These are phyloP conservation scores for Torulaspora microellipsoides DNA, from an alignment of 805 yeast genomes.

Conservation along the genomic window DNA sequence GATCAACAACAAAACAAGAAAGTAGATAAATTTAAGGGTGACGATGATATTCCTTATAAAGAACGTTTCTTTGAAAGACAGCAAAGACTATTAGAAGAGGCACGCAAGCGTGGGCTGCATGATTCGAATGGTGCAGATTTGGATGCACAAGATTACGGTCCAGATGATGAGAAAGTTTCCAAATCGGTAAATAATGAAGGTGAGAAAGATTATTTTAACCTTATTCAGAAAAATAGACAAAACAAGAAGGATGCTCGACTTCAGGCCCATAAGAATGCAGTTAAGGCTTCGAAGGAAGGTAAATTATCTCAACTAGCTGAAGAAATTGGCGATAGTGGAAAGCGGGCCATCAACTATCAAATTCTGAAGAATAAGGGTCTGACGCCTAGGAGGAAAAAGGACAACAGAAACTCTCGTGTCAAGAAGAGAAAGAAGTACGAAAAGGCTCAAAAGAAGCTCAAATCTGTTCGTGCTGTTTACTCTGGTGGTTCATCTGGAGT, in stretches of 20 bases:
- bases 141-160: constrained; percentile 46
- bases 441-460: constrained; percentile 87
- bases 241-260: constrained; percentile 51
- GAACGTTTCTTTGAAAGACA: constrained; percentile 89
- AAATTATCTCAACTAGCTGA: constrained; percentile 68
- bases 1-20: constrained; percentile 74
- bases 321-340: constrained; percentile 66
- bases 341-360: constrained; percentile 92
- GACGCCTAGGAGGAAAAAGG: constrained; percentile 89
- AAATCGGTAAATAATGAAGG: constrained; percentile 40
- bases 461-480: constrained; percentile 87
- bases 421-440: constrained; percentile 98
- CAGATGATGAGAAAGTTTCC: constrained; percentile 45
- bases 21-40: constrained; percentile 65
- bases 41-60: constrained; percentile 83
- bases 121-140: constrained; percentile 52
- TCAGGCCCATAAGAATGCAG: constrained; percentile 64
- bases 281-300: constrained; percentile 79
- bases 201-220: constrained; percentile 57
- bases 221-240: constrained; percentile 44
- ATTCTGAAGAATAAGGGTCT: constrained; percentile 95
- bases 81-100: constrained; percentile 81
- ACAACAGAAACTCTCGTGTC: constrained; percentile 90
- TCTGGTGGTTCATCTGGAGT: constrained; percentile 64
- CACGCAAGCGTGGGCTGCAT: constrained; percentile 73